phyloP scores from a whole-genome alignment of 345 rosid species.

The Erucastrum elatum region DNA sequence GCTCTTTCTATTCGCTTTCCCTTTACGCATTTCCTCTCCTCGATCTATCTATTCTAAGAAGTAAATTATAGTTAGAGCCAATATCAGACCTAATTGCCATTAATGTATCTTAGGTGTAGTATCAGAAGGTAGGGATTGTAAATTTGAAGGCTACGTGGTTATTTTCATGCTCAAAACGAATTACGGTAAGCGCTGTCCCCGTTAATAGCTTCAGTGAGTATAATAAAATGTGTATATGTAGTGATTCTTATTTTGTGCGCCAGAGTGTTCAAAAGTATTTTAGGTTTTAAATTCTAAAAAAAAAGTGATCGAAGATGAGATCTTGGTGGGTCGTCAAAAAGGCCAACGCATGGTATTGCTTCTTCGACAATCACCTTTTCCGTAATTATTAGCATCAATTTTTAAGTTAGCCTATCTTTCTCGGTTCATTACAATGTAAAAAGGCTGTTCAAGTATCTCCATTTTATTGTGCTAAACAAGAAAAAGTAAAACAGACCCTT shows the following conservation, averaged over 20 bases:
- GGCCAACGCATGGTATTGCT: constrained; percentile 37
- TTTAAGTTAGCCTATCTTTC: constrained; percentile 31
- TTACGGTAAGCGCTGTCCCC: background rate
- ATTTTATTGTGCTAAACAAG: background rate
- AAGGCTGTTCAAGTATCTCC: constrained; percentile 19
- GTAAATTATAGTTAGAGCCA: background rate
- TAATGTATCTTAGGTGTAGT: background rate
- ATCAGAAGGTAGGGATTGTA: background rate
- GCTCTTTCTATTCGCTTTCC: constrained; percentile 25
- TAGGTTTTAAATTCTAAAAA: constrained; percentile 1
- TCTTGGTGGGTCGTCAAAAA: constrained; percentile 24
- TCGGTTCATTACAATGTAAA: constrained; percentile 28
- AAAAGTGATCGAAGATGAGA: background rate
- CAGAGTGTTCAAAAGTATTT: background rate
- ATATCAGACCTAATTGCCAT: background rate
- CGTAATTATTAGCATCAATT: constrained; percentile 33
- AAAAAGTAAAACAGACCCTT: constrained; percentile 29
- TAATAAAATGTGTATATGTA: background rate
- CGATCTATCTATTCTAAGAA: background rate
- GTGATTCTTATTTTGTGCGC: background rate
- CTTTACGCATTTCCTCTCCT: constrained; percentile 36
- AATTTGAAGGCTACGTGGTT: background rate
- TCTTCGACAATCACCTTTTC: constrained; percentile 34
- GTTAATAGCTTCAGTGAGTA: background rate
- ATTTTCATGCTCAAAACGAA: background rate